Percentiles rank a stretch among this genome's conserved stretches.
phyloP scores from a whole-genome alignment of 1,139 yeast species.

The Suhomyces anneliseae region DNA sequence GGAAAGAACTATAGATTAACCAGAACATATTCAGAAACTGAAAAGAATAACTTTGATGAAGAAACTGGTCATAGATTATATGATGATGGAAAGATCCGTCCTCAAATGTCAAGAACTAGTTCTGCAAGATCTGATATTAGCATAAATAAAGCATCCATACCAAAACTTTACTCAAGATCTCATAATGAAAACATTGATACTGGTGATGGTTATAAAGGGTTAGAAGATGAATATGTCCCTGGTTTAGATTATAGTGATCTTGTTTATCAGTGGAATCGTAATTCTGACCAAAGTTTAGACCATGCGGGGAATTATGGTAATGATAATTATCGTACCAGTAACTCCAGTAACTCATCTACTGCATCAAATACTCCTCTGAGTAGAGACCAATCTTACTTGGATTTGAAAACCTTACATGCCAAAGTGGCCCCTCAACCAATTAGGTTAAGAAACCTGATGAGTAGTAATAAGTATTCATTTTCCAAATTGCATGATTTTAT shows the following conservation, averaged over 20 bases:
- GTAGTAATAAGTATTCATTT: conserved; percentile 19
- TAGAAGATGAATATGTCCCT: conserved; percentile 74
- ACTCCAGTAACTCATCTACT: conserved; percentile 15
- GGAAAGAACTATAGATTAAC: conserved; percentile 23
- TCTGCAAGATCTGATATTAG: neutral
- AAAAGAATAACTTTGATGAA: conserved; percentile 51
- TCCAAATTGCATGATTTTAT: conserved; percentile 30
- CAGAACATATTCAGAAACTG: conserved; percentile 58
- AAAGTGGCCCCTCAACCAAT: conserved; percentile 51
- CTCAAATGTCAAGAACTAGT: conserved; percentile 19
- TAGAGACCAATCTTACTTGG: conserved; percentile 40
- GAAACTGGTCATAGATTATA: conserved; percentile 51
- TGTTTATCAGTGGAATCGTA: conserved; percentile 39
- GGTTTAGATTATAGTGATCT: conserved; percentile 55
- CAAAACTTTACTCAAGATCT: conserved; percentile 32
- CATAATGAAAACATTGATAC: conserved; percentile 26
- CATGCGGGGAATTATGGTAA: conserved; percentile 5
- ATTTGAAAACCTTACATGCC: conserved; percentile 47
- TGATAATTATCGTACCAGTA: neutral
- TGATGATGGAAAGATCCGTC: conserved; percentile 51
- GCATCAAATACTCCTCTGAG: conserved; percentile 28
- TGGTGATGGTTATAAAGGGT: conserved; percentile 34
- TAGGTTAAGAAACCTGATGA: conserved; percentile 13
- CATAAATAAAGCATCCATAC: conserved; percentile 4
- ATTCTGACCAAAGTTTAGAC: conserved; percentile 18